Percentiles rank a stretch among this genome's conserved stretches.
Evolutionary conservation across 208 protist genomes (phyloP).

Genomic region (Leishmania lainsoni): DNA sequence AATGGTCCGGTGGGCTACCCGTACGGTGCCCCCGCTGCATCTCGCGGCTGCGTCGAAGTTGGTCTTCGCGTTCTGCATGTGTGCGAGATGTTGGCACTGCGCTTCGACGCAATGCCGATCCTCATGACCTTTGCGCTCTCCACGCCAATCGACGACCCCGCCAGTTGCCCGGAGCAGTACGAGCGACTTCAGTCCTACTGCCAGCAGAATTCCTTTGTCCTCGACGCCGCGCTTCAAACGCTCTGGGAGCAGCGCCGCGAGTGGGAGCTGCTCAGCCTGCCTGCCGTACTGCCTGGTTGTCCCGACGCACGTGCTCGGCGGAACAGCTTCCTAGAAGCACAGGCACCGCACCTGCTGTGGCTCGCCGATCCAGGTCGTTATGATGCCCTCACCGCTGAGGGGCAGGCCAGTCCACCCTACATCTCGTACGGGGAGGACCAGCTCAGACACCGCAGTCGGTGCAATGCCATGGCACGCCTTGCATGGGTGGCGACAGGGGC

Average conservation of each 20-base stretch:
- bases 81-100: conserved; percentile 60
- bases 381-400: conserved; percentile 60
- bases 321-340: conserved; percentile 53
- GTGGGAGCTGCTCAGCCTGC: conserved; percentile 80
- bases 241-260: conserved; percentile 60
- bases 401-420: conserved; percentile 25
- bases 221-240: conserved; percentile 48
- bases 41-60: conserved; percentile 26
- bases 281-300: conserved; percentile 41
- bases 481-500: conserved; percentile 58
- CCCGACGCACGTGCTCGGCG: conserved; percentile 36
- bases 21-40: conserved; percentile 54
- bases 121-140: conserved; percentile 61
- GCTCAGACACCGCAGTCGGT: conserved; percentile 57
- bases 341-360: conserved; percentile 83
- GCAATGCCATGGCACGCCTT: conserved; percentile 55
- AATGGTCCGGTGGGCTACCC: conserved; percentile 71
- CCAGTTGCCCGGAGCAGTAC: conserved; percentile 42
- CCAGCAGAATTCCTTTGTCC: conserved; percentile 43
- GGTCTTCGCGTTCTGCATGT: conserved; percentile 45
- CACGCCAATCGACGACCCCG: conserved; percentile 53
- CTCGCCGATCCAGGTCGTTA: conserved; percentile 56
- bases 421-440: conserved; percentile 59
- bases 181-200: conserved; percentile 56
- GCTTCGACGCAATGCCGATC: conserved; percentile 63